Evolutionary conservation across 805 yeast species (phyloP), one percentile per base, ranked within the genome.

Genomic region (Starmerella vitae): DNA sequence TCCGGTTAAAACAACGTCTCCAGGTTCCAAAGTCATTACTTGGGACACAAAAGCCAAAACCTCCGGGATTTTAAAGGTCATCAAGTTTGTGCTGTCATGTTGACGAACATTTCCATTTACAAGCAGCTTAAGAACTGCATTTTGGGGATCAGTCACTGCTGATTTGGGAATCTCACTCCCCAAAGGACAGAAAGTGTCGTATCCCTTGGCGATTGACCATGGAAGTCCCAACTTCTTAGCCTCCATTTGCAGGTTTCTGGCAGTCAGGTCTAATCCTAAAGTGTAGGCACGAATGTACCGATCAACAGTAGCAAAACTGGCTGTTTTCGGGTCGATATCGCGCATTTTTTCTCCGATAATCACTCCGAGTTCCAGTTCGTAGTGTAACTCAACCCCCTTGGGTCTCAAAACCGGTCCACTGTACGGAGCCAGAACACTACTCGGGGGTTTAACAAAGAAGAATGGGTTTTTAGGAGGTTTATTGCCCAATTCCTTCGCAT

Each of bases 191-290:
- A 91, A 91, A 0, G 98, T 88, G 55, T 91, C 99, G 58, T 85
- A 88, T 0, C 98, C 98, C 57, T 91, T 91, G 26, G 91, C 94
- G 48, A 85, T 83, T 4, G 88, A 63, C 99, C 99, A 91, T 4
- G 99, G 30, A 7, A 30, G 67, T 1, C 97, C 97, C 59, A 83
- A 84, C 62, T 70, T 71, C 62, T 91, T 91, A 27, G 95, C 95
- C 53, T 76, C 94, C 54, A 80, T 86, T 62, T 91, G 99, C 22
- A 91, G 93, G 54, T 86, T 84, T 58, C 99, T 72, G 0, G 94
- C 97, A 6, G 98, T 91, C 70, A 91, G 68, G 58, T 91, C 99
- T 34, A 91, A 71, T 0, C 96, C 86, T 45, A 91, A 65, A 1
- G 93, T 81, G 53, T 86, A 84, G 10, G 96, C 96, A 4, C 71